These are phyloP conservation scores for Calonectria hongkongensis DNA, from an alignment of 2,329 filamentous ascomycete species.

Conservation along the genomic window DNA sequence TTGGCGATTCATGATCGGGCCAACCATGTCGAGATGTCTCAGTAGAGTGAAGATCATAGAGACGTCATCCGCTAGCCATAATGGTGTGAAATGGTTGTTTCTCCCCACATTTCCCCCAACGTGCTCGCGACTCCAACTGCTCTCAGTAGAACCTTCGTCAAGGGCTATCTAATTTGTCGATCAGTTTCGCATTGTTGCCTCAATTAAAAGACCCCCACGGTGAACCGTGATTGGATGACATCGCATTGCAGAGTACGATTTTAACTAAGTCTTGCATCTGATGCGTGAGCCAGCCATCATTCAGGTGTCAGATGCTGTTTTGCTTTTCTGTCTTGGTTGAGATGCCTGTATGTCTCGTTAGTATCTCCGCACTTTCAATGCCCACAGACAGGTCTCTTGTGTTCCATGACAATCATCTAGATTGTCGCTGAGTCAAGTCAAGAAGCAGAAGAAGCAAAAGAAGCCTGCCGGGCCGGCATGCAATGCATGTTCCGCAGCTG, in stretches of 20 bases:
- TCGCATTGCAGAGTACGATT: neutral
- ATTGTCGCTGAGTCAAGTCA: conserved; percentile 13
- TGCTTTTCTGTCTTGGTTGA: conserved; percentile 14
- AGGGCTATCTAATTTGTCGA: conserved; percentile 16
- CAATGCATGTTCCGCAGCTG: conserved; percentile 4
- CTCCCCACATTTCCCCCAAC: conserved; percentile 13
- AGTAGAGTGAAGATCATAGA: conserved; percentile 24
- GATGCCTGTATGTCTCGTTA: conserved; percentile 12
- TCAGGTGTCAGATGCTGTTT: neutral
- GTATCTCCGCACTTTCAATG: neutral
- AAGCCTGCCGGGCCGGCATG: conserved; percentile 17
- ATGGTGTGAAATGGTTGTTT: conserved; percentile 13
- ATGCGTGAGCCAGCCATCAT: neutral
- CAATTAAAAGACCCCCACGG: neutral
- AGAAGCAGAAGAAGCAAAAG: conserved; percentile 2
- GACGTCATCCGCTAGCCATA: conserved; percentile 40
- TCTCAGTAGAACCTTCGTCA: neutral
- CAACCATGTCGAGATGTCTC: conserved; percentile 9
- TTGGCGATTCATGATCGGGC: conserved; percentile 10
- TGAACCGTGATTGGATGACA: neutral
- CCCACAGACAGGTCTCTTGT: neutral
- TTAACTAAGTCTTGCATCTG: conserved; percentile 7
- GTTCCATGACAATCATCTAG: neutral
- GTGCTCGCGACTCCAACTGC: neutral
- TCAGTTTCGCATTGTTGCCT: neutral